These are phyloP conservation scores for Penicillium sp. DNA, from an alignment of 2,329 filamentous ascomycete genomes.

Conservation along the genomic window DNA sequence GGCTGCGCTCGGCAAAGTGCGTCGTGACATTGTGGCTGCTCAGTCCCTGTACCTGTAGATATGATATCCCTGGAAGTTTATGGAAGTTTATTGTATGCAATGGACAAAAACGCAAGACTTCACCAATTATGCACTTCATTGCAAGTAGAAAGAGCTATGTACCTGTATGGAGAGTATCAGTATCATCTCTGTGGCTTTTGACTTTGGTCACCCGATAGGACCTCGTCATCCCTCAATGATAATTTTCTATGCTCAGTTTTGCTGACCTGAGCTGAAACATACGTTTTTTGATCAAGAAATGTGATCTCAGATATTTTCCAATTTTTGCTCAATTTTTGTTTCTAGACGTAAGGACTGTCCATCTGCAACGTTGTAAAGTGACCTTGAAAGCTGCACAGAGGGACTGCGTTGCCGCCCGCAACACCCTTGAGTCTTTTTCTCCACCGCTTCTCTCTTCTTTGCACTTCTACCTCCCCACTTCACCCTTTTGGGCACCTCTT, in stretches of 20 bases:
- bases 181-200: not conserved
- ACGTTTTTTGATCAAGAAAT: not conserved
- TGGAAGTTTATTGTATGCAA: not conserved
- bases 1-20: constrained; percentile 76
- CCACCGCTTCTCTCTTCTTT: constrained; percentile 35
- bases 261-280: not conserved
- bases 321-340: not conserved
- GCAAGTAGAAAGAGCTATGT: not conserved
- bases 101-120: not conserved
- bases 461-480: constrained; percentile 27
- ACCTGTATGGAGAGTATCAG: not conserved
- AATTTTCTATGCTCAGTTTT: not conserved
- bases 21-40: constrained; percentile 90
- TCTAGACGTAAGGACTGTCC: not conserved
- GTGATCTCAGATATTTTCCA: not conserved
- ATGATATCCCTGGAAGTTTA: constrained; percentile 10
- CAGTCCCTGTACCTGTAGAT: constrained; percentile 85
- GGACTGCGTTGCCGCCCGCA: constrained; percentile 39
- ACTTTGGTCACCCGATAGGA: not conserved
- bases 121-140: not conserved
- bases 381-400: constrained; percentile 21
- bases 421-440: constrained; percentile 26
- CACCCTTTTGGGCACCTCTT: constrained; percentile 19
- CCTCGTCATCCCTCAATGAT: not conserved
- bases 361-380: constrained; percentile 17